These are phyloP conservation scores for Euryodendron excelsum DNA, from an alignment of 148 eudicot species.

Conservation along the genomic window DNA sequence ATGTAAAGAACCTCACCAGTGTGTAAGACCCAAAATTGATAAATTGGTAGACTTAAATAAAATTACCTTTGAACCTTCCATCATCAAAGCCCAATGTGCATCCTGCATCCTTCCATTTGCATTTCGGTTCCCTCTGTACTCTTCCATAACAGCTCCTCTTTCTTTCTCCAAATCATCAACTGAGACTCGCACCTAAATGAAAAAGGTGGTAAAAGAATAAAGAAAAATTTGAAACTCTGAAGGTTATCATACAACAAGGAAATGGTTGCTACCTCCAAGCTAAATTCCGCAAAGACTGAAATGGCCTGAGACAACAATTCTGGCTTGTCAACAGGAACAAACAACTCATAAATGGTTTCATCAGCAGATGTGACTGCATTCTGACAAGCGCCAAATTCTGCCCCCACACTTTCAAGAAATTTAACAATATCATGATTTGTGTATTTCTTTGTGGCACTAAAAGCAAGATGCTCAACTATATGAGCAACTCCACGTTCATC, in stretches of 20 bases:
- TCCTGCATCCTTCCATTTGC: slow-evolving; percentile 95
- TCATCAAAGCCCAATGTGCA: slow-evolving; percentile 83
- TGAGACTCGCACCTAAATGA: slow-evolving; percentile 68
- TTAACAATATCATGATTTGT: slow-evolving; percentile 81
- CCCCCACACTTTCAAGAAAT: slow-evolving; percentile 92
- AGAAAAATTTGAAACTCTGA: neutral
- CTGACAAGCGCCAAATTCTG: slow-evolving; percentile 93
- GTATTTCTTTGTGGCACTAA: slow-evolving; percentile 83
- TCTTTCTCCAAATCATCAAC: slow-evolving; percentile 84
- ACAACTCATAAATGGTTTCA: slow-evolving; percentile 84
- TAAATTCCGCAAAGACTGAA: slow-evolving; percentile 81
- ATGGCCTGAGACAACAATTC: slow-evolving; percentile 75
- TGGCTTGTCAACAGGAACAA: slow-evolving; percentile 94
- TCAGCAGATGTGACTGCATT: slow-evolving; percentile 84
- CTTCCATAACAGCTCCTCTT: slow-evolving; percentile 96
- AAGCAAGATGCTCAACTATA: slow-evolving; percentile 93
- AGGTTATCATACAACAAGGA: neutral
- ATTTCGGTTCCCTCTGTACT: slow-evolving; percentile 76
- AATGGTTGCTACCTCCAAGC: slow-evolving; percentile 57
- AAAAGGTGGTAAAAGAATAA: neutral
- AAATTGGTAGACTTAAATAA: neutral
- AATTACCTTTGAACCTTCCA: slow-evolving; percentile 84
- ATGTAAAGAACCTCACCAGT: neutral
- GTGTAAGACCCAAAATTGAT: neutral
- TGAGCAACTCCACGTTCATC: slow-evolving; percentile 94